Conservation (phyloP, 768 basidiomycete genomes). For the Lanmaoa pseudosensibilis region DNA sequence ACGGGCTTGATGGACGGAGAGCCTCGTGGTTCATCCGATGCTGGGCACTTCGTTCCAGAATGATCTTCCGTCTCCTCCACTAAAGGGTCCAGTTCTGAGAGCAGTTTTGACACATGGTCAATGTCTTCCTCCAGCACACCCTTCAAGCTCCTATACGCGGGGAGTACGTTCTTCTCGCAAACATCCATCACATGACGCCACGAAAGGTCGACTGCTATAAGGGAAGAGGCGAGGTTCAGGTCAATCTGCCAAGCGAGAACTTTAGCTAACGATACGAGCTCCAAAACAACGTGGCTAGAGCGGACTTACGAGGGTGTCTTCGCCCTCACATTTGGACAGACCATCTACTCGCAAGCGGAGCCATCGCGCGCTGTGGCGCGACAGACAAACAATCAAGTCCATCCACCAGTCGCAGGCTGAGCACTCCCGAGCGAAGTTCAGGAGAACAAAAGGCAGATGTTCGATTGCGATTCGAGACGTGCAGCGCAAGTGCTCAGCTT, state of each 20-base stretch:
- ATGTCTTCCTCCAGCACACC: slow-evolving; percentile 37
- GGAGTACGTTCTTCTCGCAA: slow-evolving; percentile 33
- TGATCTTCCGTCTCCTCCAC: slow-evolving; percentile 9
- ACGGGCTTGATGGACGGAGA: neutral
- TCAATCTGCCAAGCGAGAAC: neutral
- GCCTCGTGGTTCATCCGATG: neutral
- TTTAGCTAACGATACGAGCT: neutral
- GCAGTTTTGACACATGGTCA: slow-evolving; percentile 41
- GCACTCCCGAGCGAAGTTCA: too few relatives aligned
- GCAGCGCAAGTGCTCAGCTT: too few relatives aligned
- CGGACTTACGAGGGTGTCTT: slow-evolving; percentile 15
- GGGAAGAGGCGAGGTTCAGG: slow-evolving; percentile 7
- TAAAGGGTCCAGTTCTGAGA: slow-evolving; percentile 41
- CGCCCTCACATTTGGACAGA: neutral
- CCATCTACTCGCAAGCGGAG: slow-evolving; percentile 1
- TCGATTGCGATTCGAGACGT: too few relatives aligned
- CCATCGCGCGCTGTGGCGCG: slow-evolving; percentile 11
- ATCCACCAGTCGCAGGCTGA: neutral
- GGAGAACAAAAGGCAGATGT: too few relatives aligned
- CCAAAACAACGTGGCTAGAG: neutral
- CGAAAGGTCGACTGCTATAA: slow-evolving; percentile 14
- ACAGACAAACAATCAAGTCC: slow-evolving; percentile 1
- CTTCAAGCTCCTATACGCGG: slow-evolving; percentile 33
- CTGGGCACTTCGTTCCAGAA: neutral
- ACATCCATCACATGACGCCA: slow-evolving; percentile 32